Evolutionary conservation across 768 basidiomycete species (phyloP), one percentile per base, ranked within the genome.

Genomic region (Candolleomyces efflorescens): DNA sequence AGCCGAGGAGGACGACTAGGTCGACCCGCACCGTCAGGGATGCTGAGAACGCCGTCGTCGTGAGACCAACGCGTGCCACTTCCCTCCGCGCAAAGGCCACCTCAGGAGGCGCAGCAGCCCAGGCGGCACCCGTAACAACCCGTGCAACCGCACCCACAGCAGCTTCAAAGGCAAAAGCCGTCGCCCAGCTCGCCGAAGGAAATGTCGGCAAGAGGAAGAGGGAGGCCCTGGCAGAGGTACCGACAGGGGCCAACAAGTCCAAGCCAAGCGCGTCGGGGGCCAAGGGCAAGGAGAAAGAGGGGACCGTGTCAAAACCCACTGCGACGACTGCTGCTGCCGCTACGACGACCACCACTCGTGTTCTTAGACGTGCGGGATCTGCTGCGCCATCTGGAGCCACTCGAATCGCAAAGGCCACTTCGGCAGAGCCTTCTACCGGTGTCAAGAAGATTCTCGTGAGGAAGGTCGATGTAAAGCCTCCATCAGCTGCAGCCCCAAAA

Each of bases 211-310:
- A 91, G 69, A 80, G 91, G 60, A 92, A 92, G 70, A 86, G 91
- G 45, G 86, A 87, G 50, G 90, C 90, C 0, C 76, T 93, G 27
- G 86, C 83, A 38, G 91, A 93, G 68, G 87, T 91, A 39, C 80
- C 84, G 6, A 74, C 71, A n/a, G 67, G 75, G 20, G 73, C 68
- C 60, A 84, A 85, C 64, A 84, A 83, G 65, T 17, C 77, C 70
- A 38, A 63, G 78, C 24, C 39, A 17, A 37, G 37, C 27, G 39
- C 75, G 75, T 59, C 65, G 65, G 53, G 71, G 67, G 36, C 64
- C 68, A 78, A 79, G 66, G 80, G 79, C 53, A 90, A 90, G 73
- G 81, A 79, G 52, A 88, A 86, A 71, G 44, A 54, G 41, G 53
- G 2, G 5, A 79, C 62, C 26, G 68, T 69, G 3, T 26, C 47